These are phyloP conservation scores for Tetrapisispora taiwanensis DNA, from an alignment of 805 yeast genomes.

Conservation along the genomic window DNA sequence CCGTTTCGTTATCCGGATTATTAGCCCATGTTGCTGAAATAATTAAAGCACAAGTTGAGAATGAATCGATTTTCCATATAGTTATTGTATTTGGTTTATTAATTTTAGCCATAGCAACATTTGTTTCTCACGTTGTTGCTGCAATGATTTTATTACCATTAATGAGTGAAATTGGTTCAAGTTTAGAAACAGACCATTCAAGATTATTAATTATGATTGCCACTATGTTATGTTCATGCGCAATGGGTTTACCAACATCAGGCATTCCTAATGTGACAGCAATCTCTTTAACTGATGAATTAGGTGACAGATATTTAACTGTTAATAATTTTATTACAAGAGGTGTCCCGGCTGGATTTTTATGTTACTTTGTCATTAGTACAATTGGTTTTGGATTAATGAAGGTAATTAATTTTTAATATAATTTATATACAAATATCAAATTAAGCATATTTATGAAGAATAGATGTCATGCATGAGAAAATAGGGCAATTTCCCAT, in stretches of 20 bases:
- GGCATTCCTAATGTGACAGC: slow-evolving; percentile 98
- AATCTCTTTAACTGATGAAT: slow-evolving; percentile 84
- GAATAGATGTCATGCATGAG: no score
- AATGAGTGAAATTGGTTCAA: slow-evolving; percentile 79
- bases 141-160: slow-evolving; percentile 88
- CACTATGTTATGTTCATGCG: slow-evolving; percentile 72
- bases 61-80: slow-evolving; percentile 61
- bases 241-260: slow-evolving; percentile 96
- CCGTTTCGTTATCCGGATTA: slow-evolving; percentile 85
- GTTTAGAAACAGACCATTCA: slow-evolving; percentile 71
- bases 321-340: slow-evolving; percentile 79
- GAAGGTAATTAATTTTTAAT: slow-evolving; percentile 43
- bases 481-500: no score
- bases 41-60: slow-evolving; percentile 57
- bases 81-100: slow-evolving; percentile 72
- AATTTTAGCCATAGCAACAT: slow-evolving; percentile 79
- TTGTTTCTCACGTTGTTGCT: slow-evolving; percentile 94
- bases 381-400: slow-evolving; percentile 73
- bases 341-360: slow-evolving; percentile 80
- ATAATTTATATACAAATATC: not conserved
- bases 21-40: slow-evolving; percentile 63
- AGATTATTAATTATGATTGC: slow-evolving; percentile 60
- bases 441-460: no score
- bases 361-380: slow-evolving; percentile 62
- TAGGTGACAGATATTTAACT: slow-evolving; percentile 81